Evolutionary conservation across 345 rosid genomes (phyloP).

Genomic region (Cardamine occulta): DNA sequence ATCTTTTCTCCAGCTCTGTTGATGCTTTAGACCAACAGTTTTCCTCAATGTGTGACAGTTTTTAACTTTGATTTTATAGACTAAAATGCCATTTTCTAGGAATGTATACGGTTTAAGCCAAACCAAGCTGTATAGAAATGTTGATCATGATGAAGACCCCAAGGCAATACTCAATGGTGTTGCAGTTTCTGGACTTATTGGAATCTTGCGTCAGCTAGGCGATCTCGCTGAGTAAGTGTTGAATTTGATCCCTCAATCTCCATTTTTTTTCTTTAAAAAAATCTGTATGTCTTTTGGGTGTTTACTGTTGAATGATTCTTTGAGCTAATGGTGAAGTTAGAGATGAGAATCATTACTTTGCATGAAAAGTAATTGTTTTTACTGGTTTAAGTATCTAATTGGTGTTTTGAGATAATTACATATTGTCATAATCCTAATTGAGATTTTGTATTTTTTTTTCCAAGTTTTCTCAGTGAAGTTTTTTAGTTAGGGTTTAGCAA

Average conservation of each 20-base stretch:
- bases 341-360: slow-evolving; percentile 34
- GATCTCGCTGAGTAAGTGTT: slow-evolving; percentile 92
- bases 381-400: background rate
- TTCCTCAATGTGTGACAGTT: slow-evolving; percentile 3
- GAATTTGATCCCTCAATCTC: background rate
- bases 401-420: background rate
- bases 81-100: slow-evolving; percentile 68
- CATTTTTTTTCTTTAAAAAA: background rate
- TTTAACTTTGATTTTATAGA: slow-evolving; percentile 4
- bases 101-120: slow-evolving; percentile 68
- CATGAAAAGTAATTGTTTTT: slow-evolving; percentile 28
- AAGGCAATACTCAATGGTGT: slow-evolving; percentile 77
- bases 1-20: slow-evolving; percentile 5
- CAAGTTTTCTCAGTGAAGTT: slow-evolving; percentile 6
- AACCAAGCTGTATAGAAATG: slow-evolving; percentile 58
- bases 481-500: slow-evolving; percentile 21
- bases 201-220: slow-evolving; percentile 96
- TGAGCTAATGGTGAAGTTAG: slow-evolving; percentile 36
- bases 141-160: slow-evolving; percentile 79
- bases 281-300: background rate
- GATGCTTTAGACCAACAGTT: slow-evolving; percentile 12
- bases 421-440: slow-evolving; percentile 15
- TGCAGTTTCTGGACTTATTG: slow-evolving; percentile 82
- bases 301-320: slow-evolving; percentile 43
- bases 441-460: background rate